These are phyloP conservation scores for Amanita fuliginea DNA, from an alignment of 768 basidiomycete genomes.

Conservation along the genomic window DNA sequence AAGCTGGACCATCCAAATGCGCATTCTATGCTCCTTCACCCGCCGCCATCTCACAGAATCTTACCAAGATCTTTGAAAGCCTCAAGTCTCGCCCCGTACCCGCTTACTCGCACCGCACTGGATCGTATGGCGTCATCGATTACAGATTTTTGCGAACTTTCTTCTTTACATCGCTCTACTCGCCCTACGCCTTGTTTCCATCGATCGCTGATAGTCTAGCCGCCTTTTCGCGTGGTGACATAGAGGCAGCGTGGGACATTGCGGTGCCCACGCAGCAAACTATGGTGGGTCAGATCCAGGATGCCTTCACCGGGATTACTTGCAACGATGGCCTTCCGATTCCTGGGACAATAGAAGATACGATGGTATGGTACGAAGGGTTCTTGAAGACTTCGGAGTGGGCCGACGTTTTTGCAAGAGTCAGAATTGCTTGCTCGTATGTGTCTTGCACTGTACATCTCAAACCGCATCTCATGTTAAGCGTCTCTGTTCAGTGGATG, in stretches of 20 bases:
- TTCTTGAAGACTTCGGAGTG: slow-evolving; percentile 10
- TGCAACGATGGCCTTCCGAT: slow-evolving; percentile 15
- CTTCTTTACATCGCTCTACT: slow-evolving; percentile 24
- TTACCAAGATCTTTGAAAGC: slow-evolving; percentile 20
- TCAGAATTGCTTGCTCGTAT: slow-evolving; percentile 13
- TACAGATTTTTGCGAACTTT: slow-evolving; percentile 18
- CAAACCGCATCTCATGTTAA: not conserved
- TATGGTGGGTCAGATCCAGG: not conserved
- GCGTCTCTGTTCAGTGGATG: slow-evolving; percentile 13
- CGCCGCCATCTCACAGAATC: slow-evolving; percentile 20
- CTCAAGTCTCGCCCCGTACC: slow-evolving; percentile 19
- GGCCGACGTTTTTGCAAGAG: slow-evolving; percentile 11
- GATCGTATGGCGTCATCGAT: slow-evolving; percentile 26
- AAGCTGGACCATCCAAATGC: slow-evolving; percentile 24
- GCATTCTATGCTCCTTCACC: slow-evolving; percentile 27
- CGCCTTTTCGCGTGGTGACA: slow-evolving; percentile 22
- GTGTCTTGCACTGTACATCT: not conserved
- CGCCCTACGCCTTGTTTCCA: slow-evolving; percentile 22
- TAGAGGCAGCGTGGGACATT: slow-evolving; percentile 15
- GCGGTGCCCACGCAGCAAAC: slow-evolving; percentile 14
- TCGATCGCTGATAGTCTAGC: slow-evolving; percentile 24
- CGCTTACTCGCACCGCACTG: slow-evolving; percentile 12
- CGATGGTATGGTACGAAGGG: slow-evolving; percentile 7
- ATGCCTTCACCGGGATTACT: slow-evolving; percentile 9
- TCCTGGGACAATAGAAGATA: slow-evolving; percentile 9